Evolutionary conservation across 805 yeast species (phyloP), one percentile per base, ranked within the genome.

Genomic region (Cyberlindnera misumaiensis): DNA sequence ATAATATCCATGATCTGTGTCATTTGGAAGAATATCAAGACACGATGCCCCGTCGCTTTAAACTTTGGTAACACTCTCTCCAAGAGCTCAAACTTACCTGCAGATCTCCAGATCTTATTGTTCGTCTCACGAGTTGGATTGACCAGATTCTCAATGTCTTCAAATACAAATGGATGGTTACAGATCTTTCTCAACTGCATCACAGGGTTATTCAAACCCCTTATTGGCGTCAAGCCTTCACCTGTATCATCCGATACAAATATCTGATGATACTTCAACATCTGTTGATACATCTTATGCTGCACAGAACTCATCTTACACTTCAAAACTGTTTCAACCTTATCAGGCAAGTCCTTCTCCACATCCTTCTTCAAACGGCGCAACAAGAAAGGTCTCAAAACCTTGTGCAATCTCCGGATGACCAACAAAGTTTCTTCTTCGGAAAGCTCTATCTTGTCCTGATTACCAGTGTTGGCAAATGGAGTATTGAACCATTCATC

Each of bases 401-500:
- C 95, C 57, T 83, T 84, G 56, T 84, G 95, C 58, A 84, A 72
- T 75, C 95, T 79, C 66, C 93, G 69, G 53, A 84, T 84, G 39
- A 84, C 77, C 68, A 84, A 73, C 42, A 84, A 66, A 26, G 85
- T 77, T 61, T 84, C 95, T 80, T 84, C 95, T 72, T 84, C 95
- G 0, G 87, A 79, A 46, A 84, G 68, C 45, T 80, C 93, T 37
- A 84, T 70, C 58, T 81, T 81, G 51, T 84, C 94, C 58, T 82
- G 90, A 12, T 79, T 68, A 41, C 94, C 94, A 13, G 93, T 79
- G 47, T 82, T 83, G 4, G 89, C 90, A 63, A 84, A 84, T 5
- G 94, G 94, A 0, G 94, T 84, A 53, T 84, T 84, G 56, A 84
- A 84, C 94, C 95, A 84, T 55, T 84, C 94, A 55, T 84, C 93